Evolutionary conservation across 306 rosid species (phyloP).

Genomic region (Prunus dulcis): DNA sequence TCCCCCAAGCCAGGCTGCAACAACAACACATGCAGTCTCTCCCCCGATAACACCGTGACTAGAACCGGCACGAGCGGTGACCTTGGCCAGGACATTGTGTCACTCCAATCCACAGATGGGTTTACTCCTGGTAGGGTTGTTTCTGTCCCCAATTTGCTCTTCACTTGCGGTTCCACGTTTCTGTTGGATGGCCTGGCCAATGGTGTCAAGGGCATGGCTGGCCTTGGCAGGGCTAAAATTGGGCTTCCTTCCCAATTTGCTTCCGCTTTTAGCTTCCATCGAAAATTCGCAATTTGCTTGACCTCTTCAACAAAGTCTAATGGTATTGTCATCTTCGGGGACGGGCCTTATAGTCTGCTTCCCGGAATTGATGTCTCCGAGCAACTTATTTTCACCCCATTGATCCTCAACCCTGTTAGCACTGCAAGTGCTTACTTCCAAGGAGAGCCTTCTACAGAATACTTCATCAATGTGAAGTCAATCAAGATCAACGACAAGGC

Average conservation of each 20-base stretch:
- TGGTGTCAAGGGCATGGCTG: slow-evolving; percentile 60
- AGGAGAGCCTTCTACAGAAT: slow-evolving; percentile 46
- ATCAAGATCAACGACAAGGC: slow-evolving; percentile 29
- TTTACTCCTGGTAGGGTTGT: slow-evolving; percentile 24
- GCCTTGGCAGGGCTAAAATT: slow-evolving; percentile 43
- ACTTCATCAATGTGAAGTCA: slow-evolving; percentile 50
- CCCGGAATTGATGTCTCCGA: slow-evolving; percentile 34
- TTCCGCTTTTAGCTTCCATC: slow-evolving; percentile 32
- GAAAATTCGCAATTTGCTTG: slow-evolving; percentile 59
- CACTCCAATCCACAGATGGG: slow-evolving; percentile 46
- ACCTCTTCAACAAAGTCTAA: slow-evolving; percentile 17
- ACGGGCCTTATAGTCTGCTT: slow-evolving; percentile 41
- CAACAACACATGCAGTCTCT: slow-evolving; percentile 30
- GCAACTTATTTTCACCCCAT: slow-evolving; percentile 40
- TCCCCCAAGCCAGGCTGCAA: slow-evolving; percentile 43
- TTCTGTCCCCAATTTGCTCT: slow-evolving; percentile 37
- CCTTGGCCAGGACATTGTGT: slow-evolving; percentile 33
- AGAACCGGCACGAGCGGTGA: slow-evolving; percentile 26
- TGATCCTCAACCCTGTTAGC: slow-evolving; percentile 34
- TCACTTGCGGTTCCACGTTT: slow-evolving; percentile 39
- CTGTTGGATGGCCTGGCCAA: slow-evolving; percentile 36
- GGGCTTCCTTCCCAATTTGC: slow-evolving; percentile 48
- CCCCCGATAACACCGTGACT: slow-evolving; percentile 32
- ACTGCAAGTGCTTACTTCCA: slow-evolving; percentile 6
- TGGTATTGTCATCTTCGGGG: slow-evolving; percentile 50